Percentiles rank a stretch among this genome's conserved stretches.
Evolutionary conservation across 768 basidiomycete species (phyloP).

Genomic region (Roridomyces roridus): DNA sequence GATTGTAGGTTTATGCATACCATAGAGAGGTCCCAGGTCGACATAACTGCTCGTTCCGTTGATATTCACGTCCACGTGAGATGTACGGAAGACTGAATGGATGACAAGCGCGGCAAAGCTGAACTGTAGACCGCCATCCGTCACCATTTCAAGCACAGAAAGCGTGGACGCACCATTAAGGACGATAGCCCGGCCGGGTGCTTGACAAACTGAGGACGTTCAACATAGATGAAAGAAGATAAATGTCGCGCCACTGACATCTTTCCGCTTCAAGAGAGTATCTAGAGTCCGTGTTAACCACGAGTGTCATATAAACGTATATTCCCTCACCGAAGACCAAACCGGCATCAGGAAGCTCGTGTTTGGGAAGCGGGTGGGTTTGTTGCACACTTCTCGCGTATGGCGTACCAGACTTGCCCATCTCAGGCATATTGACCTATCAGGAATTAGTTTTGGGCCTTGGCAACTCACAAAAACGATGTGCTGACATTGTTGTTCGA

Average conservation of each 20-base stretch:
- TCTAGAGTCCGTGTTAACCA: neutral
- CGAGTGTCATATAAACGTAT: neutral
- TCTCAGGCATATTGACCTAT: constrained; percentile 61
- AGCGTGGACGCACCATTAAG: constrained; percentile 51
- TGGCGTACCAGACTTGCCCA: constrained; percentile 81
- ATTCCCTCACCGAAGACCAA: constrained; percentile 78
- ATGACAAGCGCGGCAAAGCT: constrained; percentile 84
- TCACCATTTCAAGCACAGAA: neutral
- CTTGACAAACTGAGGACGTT: constrained; percentile 60
- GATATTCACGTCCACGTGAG: constrained; percentile 53
- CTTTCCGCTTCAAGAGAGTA: constrained; percentile 68
- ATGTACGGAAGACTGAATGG: constrained; percentile 86
- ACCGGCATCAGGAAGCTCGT: constrained; percentile 80
- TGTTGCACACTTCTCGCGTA: constrained; percentile 88
- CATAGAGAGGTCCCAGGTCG: constrained; percentile 85
- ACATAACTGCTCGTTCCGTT: constrained; percentile 91
- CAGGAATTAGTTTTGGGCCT: too few species aligned
- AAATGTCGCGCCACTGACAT: constrained; percentile 44
- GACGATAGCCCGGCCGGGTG: constrained; percentile 84
- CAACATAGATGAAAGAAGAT: neutral
- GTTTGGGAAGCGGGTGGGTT: constrained; percentile 62
- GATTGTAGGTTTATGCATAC: too few species aligned
- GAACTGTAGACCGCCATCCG: constrained; percentile 42
- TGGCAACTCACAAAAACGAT: too few species aligned
- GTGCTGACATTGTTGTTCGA: constrained; percentile 80